Conservation (phyloP, 176 grass and related monocot species). For the Hyparrhenia diplandra region DNA sequence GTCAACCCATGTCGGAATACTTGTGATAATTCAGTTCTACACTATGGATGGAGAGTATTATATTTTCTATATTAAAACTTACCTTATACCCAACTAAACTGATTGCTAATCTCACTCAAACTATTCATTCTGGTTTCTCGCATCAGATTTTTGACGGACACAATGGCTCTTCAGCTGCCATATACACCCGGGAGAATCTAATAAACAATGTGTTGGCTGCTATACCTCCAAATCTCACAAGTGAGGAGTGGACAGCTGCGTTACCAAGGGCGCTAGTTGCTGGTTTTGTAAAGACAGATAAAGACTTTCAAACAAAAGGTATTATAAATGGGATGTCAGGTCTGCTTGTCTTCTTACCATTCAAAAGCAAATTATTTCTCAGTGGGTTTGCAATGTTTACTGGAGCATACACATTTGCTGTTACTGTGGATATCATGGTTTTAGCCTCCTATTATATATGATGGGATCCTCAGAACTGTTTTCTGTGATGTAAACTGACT, state of each 20-base stretch:
- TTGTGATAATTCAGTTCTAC: conserved; percentile 19
- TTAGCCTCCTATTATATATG: not conserved
- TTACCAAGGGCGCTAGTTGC: conserved; percentile 91
- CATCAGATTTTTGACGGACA: conserved; percentile 90
- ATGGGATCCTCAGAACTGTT: conserved; percentile 1
- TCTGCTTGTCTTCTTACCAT: conserved; percentile 1
- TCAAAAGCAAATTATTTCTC: conserved; percentile 15
- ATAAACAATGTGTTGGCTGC: conserved; percentile 70
- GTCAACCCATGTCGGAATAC: conserved; percentile 4
- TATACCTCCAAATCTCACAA: conserved; percentile 77
- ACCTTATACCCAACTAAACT: conserved; percentile 11
- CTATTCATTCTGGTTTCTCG: conserved; percentile 32
- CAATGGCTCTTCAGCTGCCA: conserved; percentile 81
- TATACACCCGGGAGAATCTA: conserved; percentile 83
- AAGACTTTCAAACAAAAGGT: conserved; percentile 82
- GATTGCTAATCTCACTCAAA: conserved; percentile 33
- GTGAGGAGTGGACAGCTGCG: conserved; percentile 81
- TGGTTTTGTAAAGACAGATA: conserved; percentile 97
- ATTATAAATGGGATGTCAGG: conserved; percentile 14
- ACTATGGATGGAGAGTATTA: not conserved
- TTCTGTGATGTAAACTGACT: conserved; percentile 21
- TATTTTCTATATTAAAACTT: conserved; percentile 2
- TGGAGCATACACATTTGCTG: conserved; percentile 1
- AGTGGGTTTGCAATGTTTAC: not conserved
- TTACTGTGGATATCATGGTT: conserved; percentile 2